A percentile compares a stretch with the other conserved stretches of the same genome.
These are phyloP conservation scores for Fusarium clavum DNA, from an alignment of 2,329 filamentous ascomycete genomes.

Conservation along the genomic window DNA sequence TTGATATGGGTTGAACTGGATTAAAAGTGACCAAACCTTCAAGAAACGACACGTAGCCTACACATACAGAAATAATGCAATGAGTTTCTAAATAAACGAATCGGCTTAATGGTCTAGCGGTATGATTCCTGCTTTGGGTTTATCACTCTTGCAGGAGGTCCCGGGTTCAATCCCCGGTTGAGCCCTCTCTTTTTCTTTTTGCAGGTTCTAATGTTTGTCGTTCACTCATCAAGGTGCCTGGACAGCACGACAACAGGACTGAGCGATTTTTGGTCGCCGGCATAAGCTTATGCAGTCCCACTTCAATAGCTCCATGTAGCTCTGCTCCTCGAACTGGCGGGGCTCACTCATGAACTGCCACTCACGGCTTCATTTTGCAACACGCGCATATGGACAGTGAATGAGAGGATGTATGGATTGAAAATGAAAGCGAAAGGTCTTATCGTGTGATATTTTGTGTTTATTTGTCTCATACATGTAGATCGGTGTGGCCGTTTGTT, in stretches of 20 bases:
- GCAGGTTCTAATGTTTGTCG: neutral
- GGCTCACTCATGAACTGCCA: neutral
- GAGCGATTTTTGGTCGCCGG: neutral
- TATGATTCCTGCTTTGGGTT: constrained; percentile 39
- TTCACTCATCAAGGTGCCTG: neutral
- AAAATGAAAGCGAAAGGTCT: too few relatives aligned
- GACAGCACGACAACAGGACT: neutral
- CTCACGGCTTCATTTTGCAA: neutral
- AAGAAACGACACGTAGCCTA: fast-evolving
- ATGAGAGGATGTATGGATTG: neutral
- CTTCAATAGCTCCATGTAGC: neutral
- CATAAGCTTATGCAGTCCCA: neutral
- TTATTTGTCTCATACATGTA: too few relatives aligned
- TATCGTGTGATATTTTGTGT: too few relatives aligned
- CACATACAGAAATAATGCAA: fast-evolving
- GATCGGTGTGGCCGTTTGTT: too few relatives aligned
- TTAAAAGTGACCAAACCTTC: neutral
- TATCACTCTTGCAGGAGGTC: constrained; percentile 53
- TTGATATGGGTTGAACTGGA: neutral
- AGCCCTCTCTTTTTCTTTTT: neutral
- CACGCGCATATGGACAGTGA: neutral
- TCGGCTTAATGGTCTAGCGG: constrained; percentile 31
- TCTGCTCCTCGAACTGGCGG: neutral
- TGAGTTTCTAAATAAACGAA: fast-evolving
- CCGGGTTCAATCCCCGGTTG: constrained; percentile 59